Evolutionary conservation across 1,139 yeast species (phyloP).

Genomic region (Hemisphaericaspora lyxosophila): DNA sequence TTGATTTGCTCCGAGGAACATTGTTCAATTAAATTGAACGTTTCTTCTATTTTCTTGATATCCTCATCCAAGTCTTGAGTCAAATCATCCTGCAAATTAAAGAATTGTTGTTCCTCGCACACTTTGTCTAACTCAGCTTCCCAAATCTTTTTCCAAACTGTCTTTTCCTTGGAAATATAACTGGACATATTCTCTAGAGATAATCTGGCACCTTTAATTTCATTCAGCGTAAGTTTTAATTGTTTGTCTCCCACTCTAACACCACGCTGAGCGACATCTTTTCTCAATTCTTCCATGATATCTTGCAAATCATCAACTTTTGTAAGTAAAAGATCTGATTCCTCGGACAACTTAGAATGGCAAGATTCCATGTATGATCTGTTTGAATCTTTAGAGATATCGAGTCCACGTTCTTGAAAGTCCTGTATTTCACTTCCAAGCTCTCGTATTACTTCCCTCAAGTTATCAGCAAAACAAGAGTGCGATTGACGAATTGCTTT

Average conservation of each 20-base stretch:
- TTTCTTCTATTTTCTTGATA: conserved; percentile 73
- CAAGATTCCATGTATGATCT: conserved; percentile 77
- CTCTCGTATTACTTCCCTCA: conserved; percentile 44
- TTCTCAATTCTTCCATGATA: conserved; percentile 81
- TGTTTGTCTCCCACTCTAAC: conserved; percentile 80
- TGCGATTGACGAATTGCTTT: conserved; percentile 65
- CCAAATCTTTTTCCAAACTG: conserved; percentile 91
- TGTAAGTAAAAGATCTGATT: conserved; percentile 72
- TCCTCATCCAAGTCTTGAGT: conserved; percentile 80
- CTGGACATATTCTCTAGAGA: conserved; percentile 55
- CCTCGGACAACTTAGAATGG: conserved; percentile 69
- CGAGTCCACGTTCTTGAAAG: conserved; percentile 46
- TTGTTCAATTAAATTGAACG: conserved; percentile 75
- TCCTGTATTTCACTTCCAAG: conserved; percentile 50
- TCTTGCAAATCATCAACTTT: conserved; percentile 92
- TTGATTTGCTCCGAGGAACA: conserved; percentile 77
- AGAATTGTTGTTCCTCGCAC: conserved; percentile 90
- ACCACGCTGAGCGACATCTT: conserved; percentile 92
- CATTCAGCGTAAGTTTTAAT: conserved; percentile 63
- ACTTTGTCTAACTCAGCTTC: conserved; percentile 86
- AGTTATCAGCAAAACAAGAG: conserved; percentile 38
- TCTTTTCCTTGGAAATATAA: conserved; percentile 68
- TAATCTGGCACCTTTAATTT: conserved; percentile 56
- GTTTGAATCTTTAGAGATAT: conserved; percentile 47
- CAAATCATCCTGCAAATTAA: conserved; percentile 85